Base-by-base conservation (phyloP, 2,329 filamentous ascomycete species). In the Botrytis deweyae region DNA sequence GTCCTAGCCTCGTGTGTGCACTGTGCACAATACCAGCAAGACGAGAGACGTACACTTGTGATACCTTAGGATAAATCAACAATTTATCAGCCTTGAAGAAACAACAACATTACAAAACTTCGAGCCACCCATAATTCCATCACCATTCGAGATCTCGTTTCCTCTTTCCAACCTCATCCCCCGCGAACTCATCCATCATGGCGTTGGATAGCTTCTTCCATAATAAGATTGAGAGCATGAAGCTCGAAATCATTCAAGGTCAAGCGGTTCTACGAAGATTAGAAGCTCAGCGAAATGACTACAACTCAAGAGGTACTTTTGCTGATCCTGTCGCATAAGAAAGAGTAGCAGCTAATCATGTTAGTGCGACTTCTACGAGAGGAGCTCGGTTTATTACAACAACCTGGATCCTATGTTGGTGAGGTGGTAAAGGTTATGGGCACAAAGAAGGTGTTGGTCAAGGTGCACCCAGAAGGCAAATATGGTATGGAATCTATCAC, bases 401-500 rank as follows among this genome's bases (percentile, higher is more conserved):
- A 99, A 84, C 96, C 96, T 5, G 96, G 96, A 59, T 98, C 95
- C 33, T 99, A 99, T 82, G 96, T 99, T 49, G 96, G 96, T 74
- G 96, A 99, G 85, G 96, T 99, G n/a, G 96, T 99, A 82, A 99
- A 98, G 88, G 96, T 98, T 74, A 99, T 99, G 96, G 91, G 95
- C 82, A 99, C 96, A 73, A 99, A 99, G 87, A 98, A 99, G 87
- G 94, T 99, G 70, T 87, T 99, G 74, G 96, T 99, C 79, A 99
- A 99, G 86, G 96, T 99, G 80, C 96, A 99, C 84, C 96, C 96
- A 16, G 96, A 99, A 84, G 96, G 96, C 81, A 99, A 99, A 97
- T 99, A 99, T 81, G 96, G 95, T 97, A 87, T 76, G 91, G 25
- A 61, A 20, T 29, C 8, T 36, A 38, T 61, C 20, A 44, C 18